These are phyloP conservation scores for Carnegiea gigantea DNA, from an alignment of 179 eudicot species.

Conservation along the genomic window DNA sequence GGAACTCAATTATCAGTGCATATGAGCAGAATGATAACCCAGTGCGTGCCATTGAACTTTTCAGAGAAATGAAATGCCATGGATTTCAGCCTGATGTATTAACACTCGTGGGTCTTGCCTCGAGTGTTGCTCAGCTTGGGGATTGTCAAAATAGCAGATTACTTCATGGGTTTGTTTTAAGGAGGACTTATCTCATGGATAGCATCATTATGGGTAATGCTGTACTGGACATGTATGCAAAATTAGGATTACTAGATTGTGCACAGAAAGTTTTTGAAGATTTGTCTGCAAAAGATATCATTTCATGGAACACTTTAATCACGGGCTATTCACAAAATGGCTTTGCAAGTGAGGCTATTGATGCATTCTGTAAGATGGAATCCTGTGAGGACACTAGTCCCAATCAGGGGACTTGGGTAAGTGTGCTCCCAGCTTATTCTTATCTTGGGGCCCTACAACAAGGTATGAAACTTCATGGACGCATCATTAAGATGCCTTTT, in stretches of 20 bases:
- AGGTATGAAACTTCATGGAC: constrained; percentile 48
- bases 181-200: constrained; percentile 39
- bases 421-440: constrained; percentile 51
- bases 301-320: constrained; percentile 57
- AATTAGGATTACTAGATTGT: constrained; percentile 39
- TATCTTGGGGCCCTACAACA: constrained; percentile 51
- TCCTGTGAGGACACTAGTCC: constrained; percentile 30
- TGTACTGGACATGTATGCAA: constrained; percentile 52
- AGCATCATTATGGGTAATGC: constrained; percentile 44
- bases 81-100: constrained; percentile 45
- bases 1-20: constrained; percentile 51
- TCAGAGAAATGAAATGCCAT: constrained; percentile 33
- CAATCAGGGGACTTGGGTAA: constrained; percentile 51
- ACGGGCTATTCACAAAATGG: constrained; percentile 56
- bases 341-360: constrained; percentile 48
- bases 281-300: constrained; percentile 40
- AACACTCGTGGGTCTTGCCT: constrained; percentile 49
- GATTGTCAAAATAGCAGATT: constrained; percentile 34
- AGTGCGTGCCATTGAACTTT: constrained; percentile 28
- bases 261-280: constrained; percentile 38
- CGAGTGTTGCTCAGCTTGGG: constrained; percentile 44
- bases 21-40: constrained; percentile 44
- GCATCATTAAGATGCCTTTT: constrained; percentile 34
- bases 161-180: constrained; percentile 42
- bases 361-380: constrained; percentile 32